A percentile compares a stretch with the other conserved stretches of the same genome.
These are phyloP conservation scores for Fusarium sp. DNA, from an alignment of 2,329 filamentous ascomycete species.

Conservation along the genomic window DNA sequence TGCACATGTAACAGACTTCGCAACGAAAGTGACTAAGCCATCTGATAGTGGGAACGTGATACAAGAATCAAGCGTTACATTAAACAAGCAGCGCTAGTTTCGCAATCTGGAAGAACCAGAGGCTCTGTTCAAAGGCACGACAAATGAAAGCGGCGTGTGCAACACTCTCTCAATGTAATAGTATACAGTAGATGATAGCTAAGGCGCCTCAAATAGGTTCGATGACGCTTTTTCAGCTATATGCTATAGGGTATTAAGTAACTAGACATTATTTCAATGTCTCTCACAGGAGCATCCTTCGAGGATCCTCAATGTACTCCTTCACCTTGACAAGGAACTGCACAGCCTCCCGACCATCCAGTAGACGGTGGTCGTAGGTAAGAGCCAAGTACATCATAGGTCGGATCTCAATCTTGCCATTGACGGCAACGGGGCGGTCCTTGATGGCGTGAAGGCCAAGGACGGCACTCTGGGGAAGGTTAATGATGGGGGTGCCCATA, in stretches of 20 bases:
- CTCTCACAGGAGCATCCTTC: conserved; percentile 81
- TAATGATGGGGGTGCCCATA: conserved; percentile 99
- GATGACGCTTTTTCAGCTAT: conserved; percentile 12
- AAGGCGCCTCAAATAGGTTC: conserved; percentile 5
- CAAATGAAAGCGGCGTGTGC: background rate
- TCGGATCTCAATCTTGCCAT: conserved; percentile 93
- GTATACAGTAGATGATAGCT: conserved; percentile 29
- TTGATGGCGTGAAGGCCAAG: conserved; percentile 97
- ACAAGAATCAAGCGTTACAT: too few species aligned
- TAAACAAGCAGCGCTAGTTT: too few species aligned
- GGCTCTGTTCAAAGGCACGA: too few species aligned
- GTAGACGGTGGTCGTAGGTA: conserved; percentile 95
- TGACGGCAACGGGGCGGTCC: conserved; percentile 87
- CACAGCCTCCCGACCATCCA: conserved; percentile 94
- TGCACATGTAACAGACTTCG: too few species aligned
- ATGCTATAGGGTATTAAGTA: conserved; percentile 35
- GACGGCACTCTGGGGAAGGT: conserved; percentile 91
- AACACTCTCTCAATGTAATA: conserved; percentile 9
- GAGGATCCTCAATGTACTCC: conserved; percentile 95
- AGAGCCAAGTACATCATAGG: conserved; percentile 99
- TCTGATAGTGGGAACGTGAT: too few species aligned
- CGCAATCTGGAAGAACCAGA: too few species aligned
- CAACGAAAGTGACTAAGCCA: too few species aligned
- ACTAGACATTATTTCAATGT: conserved; percentile 1
- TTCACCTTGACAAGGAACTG: conserved; percentile 98